A percentile compares a stretch with the other conserved stretches of the same genome.
Evolutionary conservation across 768 basidiomycete genomes (phyloP).

Genomic region (Pleurotus ostreatus): DNA sequence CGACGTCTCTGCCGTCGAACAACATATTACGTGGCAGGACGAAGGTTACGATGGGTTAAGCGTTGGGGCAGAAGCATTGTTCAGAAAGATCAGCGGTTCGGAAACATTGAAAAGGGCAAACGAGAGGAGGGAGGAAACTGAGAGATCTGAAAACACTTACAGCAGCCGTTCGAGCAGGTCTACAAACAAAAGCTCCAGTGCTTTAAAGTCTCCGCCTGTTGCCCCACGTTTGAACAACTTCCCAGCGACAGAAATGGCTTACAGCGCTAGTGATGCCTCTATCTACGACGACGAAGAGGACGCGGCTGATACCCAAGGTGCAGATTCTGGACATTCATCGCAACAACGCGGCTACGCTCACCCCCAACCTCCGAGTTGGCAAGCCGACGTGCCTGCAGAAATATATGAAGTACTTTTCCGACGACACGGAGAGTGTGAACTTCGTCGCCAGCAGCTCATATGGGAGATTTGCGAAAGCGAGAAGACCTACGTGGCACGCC

Average conservation of each 20-base stretch:
- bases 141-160: not conserved
- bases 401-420: constrained; percentile 32
- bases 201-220: not conserved
- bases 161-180: not conserved
- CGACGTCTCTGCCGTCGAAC: constrained; percentile 39
- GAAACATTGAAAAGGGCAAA: constrained; percentile 7
- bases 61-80: constrained; percentile 44
- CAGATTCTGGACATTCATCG: not conserved
- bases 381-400: constrained; percentile 23
- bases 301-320: too few relatives aligned
- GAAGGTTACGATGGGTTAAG: constrained; percentile 35
- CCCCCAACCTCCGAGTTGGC: constrained; percentile 21
- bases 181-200: not conserved
- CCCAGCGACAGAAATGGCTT: not conserved
- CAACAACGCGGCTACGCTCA: not conserved
- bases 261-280: constrained; percentile 1
- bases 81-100: constrained; percentile 32
- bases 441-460: constrained; percentile 62
- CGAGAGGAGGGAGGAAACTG: not conserved
- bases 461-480: constrained; percentile 70
- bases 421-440: constrained; percentile 45
- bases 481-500: constrained; percentile 57
- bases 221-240: too few relatives aligned
- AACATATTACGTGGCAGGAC: constrained; percentile 34
- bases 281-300: not conserved